A percentile compares a stretch with the other conserved stretches of the same genome.
Conservation (phyloP, 2,329 filamentous ascomycete species). For the Stachybotrys echinatus region DNA sequence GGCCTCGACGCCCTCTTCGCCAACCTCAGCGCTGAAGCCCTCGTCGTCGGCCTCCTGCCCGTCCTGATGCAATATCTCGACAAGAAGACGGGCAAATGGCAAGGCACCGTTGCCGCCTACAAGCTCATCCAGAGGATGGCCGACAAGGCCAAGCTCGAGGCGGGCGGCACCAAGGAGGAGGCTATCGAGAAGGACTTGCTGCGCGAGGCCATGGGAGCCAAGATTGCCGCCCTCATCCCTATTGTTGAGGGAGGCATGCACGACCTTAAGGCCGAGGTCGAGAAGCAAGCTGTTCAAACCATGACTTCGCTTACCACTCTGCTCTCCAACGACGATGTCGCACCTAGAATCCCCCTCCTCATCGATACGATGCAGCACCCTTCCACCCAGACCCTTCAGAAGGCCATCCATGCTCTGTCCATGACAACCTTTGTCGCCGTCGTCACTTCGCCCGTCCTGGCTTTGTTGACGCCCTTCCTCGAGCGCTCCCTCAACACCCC, state of each 20-base stretch:
- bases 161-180: slow-evolving; percentile 73
- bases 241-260: slow-evolving; percentile 92
- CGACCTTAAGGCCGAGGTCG: slow-evolving; percentile 83
- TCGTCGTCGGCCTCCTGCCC: slow-evolving; percentile 78
- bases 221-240: slow-evolving; percentile 81
- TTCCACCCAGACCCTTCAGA: slow-evolving; percentile 80
- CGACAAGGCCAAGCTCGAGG: slow-evolving; percentile 83
- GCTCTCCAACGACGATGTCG: slow-evolving; percentile 94
- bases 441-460: slow-evolving; percentile 91
- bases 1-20: slow-evolving; percentile 84
- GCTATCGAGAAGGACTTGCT: slow-evolving; percentile 84
- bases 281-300: slow-evolving; percentile 84
- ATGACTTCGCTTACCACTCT: slow-evolving; percentile 89
- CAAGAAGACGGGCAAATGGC: slow-evolving; percentile 92
- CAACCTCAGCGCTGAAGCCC: slow-evolving; percentile 72
- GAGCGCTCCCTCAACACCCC: slow-evolving; percentile 93
- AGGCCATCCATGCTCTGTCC: slow-evolving; percentile 93
- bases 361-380: slow-evolving; percentile 95
- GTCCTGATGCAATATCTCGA: slow-evolving; percentile 68
- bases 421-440: slow-evolving; percentile 98
- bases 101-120: slow-evolving; percentile 84
- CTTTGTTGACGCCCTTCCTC: slow-evolving; percentile 87
- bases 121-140: slow-evolving; percentile 88
- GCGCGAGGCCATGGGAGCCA: slow-evolving; percentile 83
- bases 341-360: slow-evolving; percentile 83